A percentile compares a stretch with the other conserved stretches of the same genome.
Evolutionary conservation across 2,329 filamentous ascomycete genomes (phyloP).

Genomic region (Hypoxylon sp.): DNA sequence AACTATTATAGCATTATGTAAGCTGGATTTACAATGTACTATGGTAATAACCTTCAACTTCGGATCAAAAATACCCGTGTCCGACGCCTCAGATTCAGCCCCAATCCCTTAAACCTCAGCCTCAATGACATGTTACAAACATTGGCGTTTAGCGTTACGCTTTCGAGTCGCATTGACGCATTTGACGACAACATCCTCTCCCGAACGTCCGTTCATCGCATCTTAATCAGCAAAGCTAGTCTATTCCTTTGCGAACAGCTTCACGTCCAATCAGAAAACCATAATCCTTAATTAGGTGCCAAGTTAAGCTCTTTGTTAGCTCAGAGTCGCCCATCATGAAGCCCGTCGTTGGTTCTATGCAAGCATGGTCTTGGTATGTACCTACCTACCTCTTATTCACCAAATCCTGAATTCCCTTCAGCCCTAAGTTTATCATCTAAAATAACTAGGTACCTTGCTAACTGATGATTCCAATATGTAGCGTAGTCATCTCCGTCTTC

Average conservation of each 20-base stretch:
- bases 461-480: conserved; percentile 52
- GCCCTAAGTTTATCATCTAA: too few species aligned
- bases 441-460: conserved; percentile 12
- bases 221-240: conserved; percentile 1
- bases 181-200: conserved; percentile 14
- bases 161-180: conserved; percentile 18
- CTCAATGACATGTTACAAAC: conserved; percentile 20
- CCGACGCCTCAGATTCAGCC: conserved; percentile 20
- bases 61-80: conserved; percentile 19
- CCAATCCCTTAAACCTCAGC: conserved; percentile 15
- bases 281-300: conserved; percentile 1
- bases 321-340: conserved; percentile 73
- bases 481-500: conserved; percentile 75
- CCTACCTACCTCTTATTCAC: conserved; percentile 4
- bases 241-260: not conserved
- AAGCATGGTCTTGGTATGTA: conserved; percentile 92
- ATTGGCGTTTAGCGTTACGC: conserved; percentile 17
- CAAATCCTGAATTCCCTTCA: too few species aligned
- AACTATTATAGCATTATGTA: too few species aligned
- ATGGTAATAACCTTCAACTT: too few species aligned
- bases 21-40: too few species aligned
- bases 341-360: conserved; percentile 88
- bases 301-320: conserved; percentile 15
- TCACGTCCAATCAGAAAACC: not conserved
- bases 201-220: conserved; percentile 3